Base-by-base conservation (phyloP, 73 alveolate genomes). In the Symbiodinium natans region DNA sequence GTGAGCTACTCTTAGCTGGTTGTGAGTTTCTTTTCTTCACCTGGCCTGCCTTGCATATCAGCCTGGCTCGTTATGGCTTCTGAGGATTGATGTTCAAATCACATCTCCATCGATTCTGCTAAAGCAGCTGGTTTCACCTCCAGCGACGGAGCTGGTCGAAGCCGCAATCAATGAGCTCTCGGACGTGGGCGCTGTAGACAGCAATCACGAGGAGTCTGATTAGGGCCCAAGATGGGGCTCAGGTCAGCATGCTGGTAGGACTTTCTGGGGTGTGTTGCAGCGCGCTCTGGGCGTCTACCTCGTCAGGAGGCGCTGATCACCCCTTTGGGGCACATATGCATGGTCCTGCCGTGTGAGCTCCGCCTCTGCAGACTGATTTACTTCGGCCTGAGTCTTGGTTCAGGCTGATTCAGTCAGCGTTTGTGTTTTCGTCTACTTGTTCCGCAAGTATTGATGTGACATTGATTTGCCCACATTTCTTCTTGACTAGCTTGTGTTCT, bases 71-170 rank as follows among this genome's bases (percentile, higher is more conserved):
- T 7, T 21, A 4, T 46, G 17, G 4, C 68, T 21, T 10, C 71
- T 52, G 23, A 52, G 71, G 71, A 52, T 52, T 52, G 71, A 52
- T 52, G 39, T 73, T 31, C 34, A 73, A 31, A 31, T 73, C 41
- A 29, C 34, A 21, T 31, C 83, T 23, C 83, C 83, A 11, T 13
- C 34, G 23, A 36, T 33, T 36, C 83, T 73, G 25, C 83, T 73
- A 36, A 29, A 73, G 33, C 41, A 73, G 83, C 41, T 73, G 3
- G 83, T 73, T 11, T 33, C 34, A 73, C 83, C 83, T 73, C 83
- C 83, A 31, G 83, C 34, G 41, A 73, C 83, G 17, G 83, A 73
- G 13, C 33, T 73, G 83, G 83, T 73, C 34, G 83, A 73, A 29
- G 83, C 83, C 13, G 83, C 83, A 31, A 73, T 73, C 34, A 33